These are phyloP conservation scores for Scenedesmus sp. DNA, from an alignment of 163 green algal genomes.

Conservation along the genomic window DNA sequence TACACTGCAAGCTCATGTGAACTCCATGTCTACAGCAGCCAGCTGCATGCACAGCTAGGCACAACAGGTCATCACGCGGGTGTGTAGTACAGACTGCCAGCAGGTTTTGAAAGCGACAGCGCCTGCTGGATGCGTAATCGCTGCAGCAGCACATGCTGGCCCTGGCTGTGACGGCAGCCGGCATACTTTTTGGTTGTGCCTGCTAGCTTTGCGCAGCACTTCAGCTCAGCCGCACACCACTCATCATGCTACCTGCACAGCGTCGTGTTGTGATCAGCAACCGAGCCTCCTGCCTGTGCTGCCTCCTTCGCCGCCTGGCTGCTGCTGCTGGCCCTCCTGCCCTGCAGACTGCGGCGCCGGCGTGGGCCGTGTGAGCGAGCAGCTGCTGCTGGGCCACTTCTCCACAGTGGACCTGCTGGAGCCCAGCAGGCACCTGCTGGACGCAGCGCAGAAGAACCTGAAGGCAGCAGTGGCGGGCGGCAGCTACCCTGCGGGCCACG, in stretches of 20 bases:
- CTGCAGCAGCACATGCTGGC: background rate
- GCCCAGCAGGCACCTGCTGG: conserved; percentile 86
- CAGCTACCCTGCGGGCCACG: conserved; percentile 43
- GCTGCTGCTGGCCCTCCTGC: background rate
- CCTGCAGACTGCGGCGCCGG: conserved; percentile 89
- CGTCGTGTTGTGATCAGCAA: background rate
- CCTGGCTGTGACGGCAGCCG: background rate
- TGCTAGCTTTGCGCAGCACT: too few relatives aligned
- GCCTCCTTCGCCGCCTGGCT: background rate
- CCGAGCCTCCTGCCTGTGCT: too few relatives aligned
- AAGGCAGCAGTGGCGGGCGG: conserved; percentile 15
- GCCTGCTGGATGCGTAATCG: background rate
- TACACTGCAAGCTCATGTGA: too few relatives aligned
- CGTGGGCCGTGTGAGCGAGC: conserved; percentile 85
- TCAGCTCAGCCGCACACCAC: background rate
- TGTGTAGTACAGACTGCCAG: background rate
- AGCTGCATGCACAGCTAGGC: too few relatives aligned
- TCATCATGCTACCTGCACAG: background rate
- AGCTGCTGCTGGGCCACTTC: conserved; percentile 89
- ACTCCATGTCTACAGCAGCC: too few relatives aligned
- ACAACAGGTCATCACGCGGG: background rate
- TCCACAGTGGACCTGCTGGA: conserved; percentile 91
- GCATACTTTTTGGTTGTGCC: too few relatives aligned
- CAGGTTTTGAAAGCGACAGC: background rate
- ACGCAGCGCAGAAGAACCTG: conserved; percentile 66